A percentile compares a stretch with the other conserved stretches of the same genome.
These are phyloP conservation scores for Entophlyctis luteolus DNA, from an alignment of 192 early-diverging fungal species.

Conservation along the genomic window DNA sequence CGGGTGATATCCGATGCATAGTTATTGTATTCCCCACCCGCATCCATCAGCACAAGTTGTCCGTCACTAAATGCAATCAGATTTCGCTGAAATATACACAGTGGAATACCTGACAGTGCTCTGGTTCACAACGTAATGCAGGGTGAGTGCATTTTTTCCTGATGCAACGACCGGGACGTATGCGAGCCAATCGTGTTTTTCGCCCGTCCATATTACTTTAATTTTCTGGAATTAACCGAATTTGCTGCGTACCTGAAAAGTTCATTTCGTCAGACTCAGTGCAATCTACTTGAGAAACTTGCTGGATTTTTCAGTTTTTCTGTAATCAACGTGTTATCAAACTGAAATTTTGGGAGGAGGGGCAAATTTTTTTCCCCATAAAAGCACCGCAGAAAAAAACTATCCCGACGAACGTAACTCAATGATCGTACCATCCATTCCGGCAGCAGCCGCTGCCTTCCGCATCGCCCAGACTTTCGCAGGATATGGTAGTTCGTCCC, in stretches of 20 bases:
- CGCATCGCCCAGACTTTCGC: not conserved
- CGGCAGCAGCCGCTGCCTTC: not conserved
- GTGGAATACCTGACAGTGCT: slow-evolving; percentile 44
- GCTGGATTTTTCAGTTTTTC: no score
- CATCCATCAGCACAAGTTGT: slow-evolving; percentile 85
- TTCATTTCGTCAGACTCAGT: no score
- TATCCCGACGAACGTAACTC: no score
- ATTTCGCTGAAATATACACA: not conserved
- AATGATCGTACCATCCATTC: not conserved
- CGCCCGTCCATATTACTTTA: no score
- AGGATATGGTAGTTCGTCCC: not conserved
- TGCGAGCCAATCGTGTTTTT: slow-evolving; percentile 67
- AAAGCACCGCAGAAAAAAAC: no score
- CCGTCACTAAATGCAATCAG: slow-evolving; percentile 50
- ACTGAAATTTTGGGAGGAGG: no score
- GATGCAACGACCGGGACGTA: slow-evolving; percentile 97
- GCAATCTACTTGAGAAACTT: no score
- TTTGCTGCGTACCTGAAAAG: no score
- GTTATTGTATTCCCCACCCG: slow-evolving; percentile 80
- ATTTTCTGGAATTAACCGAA: no score
- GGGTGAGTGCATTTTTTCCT: slow-evolving; percentile 80
- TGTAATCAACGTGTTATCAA: no score
- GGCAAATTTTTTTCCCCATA: no score
- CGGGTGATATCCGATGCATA: slow-evolving; percentile 93
- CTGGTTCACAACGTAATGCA: slow-evolving; percentile 95